Base-by-base conservation (phyloP, 805 yeast genomes). In the Suhomyces kilbournensis region DNA sequence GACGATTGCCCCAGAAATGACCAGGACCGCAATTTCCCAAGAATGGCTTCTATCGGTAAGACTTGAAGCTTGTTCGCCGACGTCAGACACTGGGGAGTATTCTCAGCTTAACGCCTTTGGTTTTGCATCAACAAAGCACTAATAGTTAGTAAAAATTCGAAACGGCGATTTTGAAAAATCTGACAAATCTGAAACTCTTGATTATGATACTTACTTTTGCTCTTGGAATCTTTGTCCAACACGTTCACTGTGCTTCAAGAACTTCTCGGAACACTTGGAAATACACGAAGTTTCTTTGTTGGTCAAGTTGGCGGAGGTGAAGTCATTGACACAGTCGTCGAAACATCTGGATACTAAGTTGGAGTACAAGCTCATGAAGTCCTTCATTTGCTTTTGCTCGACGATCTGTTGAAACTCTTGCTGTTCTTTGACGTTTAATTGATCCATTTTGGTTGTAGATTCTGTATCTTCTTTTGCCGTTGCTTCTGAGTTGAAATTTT, bases 161-260 rank as follows among this genome's bases (percentile, higher is more conserved):
- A 34, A 14, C 25, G 22, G 4, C 22, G 6, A 4, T 22, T 22
- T 22, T 22, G 25, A 22, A 22, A 22, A 22, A 4, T 22, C 7
- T 22, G 25, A 22, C 4, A 22, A 22, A 4, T 5, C 1, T 26
- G 32, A 15, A 15, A 20, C 14, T 2, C 3, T 4, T 42, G 28
- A 23, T 25, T 14, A 17, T 12, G 25, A 23, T 56, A 71, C 75
- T 56, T 69, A 70, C 81, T 94, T 94, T 75, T 93, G 97, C 70
- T 93, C 99, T 76, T 93, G 98, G 93, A 94, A 94, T 76, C 98
- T 86, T 75, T 88, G 93, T 44, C 99, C 99, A 53, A 94, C 97
- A 71, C 99, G 86, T 78, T 94, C 99, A 72, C 93, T 85, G 79
- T 93, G 98, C 72, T 94, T 94, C 78, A 94, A 82, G 83, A 94